Percentiles rank a stretch among this genome's conserved stretches.
Evolutionary conservation across 768 basidiomycete genomes (phyloP).

Genomic region (Mycena rosella): DNA sequence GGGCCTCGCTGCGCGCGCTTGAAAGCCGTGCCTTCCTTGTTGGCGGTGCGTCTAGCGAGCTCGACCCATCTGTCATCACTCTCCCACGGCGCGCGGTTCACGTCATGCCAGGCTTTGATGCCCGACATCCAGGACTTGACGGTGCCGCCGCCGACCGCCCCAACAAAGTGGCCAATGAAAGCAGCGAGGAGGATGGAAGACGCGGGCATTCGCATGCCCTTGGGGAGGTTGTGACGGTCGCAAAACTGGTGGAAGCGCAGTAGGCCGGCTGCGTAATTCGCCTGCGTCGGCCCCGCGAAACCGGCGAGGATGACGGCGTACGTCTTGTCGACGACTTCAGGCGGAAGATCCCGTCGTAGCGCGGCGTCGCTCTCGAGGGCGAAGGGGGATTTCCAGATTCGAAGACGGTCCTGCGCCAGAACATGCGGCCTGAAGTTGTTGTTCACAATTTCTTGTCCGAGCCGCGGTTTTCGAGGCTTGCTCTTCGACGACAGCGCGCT

Average conservation of each 20-base stretch:
- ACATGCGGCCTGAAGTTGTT: too few relatives aligned
- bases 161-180: conserved; percentile 43
- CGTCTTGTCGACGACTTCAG: conserved; percentile 10
- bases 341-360: too few relatives aligned
- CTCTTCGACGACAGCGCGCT: too few relatives aligned
- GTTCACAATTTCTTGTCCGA: too few relatives aligned
- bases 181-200: conserved; percentile 43
- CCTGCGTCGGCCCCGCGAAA: conserved; percentile 37
- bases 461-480: too few relatives aligned
- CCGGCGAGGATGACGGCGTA: conserved; percentile 26
- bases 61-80: not conserved
- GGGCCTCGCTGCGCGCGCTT: not conserved
- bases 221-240: conserved; percentile 43
- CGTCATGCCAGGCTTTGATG: too few relatives aligned
- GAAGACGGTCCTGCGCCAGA: too few relatives aligned
- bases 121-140: too few relatives aligned
- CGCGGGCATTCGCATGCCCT: conserved; percentile 49
- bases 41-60: not conserved
- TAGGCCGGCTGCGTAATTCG: conserved; percentile 51
- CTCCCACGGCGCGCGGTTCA: not conserved
- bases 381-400: too few relatives aligned
- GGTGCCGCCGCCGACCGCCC: too few relatives aligned
- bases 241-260: conserved; percentile 55
- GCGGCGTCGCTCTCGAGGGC: too few relatives aligned
- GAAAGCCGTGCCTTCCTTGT: not conserved